Evolutionary conservation across 495 filamentous ascomycete species (phyloP).

Genomic region (Friedmanniomyces simplex): DNA sequence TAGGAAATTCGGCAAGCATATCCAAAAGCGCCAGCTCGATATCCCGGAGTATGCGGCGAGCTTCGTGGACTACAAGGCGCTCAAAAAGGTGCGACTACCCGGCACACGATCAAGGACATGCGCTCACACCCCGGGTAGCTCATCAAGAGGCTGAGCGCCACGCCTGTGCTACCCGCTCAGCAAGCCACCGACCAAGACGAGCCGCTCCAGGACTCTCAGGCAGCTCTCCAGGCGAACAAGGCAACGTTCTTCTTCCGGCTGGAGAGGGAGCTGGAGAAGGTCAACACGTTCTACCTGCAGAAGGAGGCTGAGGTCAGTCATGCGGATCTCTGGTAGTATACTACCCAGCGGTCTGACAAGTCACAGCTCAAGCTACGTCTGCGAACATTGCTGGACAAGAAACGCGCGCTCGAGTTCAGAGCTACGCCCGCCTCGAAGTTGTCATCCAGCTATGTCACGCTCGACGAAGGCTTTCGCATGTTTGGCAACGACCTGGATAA

Average conservation of each 20-base stretch:
- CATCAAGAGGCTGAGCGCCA: slow-evolving; percentile 93
- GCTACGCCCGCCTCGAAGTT: slow-evolving; percentile 59
- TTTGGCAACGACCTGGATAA: slow-evolving; percentile 95
- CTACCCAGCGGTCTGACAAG: background rate
- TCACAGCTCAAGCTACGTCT: slow-evolving; percentile 79
- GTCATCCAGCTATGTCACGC: slow-evolving; percentile 80
- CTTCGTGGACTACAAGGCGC: slow-evolving; percentile 97
- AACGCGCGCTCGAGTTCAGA: slow-evolving; percentile 72
- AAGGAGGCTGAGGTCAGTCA: slow-evolving; percentile 86
- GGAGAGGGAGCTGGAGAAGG: slow-evolving; percentile 97
- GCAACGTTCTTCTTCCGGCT: slow-evolving; percentile 97
- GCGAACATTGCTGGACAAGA: slow-evolving; percentile 87
- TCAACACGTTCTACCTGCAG: slow-evolving; percentile 94
- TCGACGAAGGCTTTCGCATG: slow-evolving; percentile 93
- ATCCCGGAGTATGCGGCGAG: slow-evolving; percentile 97
- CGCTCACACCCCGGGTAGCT: slow-evolving; percentile 46
- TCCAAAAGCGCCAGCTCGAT: slow-evolving; percentile 96
- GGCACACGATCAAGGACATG: background rate
- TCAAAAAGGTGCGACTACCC: slow-evolving; percentile 68
- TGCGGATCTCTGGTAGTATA: background rate
- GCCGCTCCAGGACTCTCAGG: slow-evolving; percentile 61
- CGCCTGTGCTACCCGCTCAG: slow-evolving; percentile 67
- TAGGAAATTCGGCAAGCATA: slow-evolving; percentile 99
- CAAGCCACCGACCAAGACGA: slow-evolving; percentile 45
- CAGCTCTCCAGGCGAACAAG: slow-evolving; percentile 90